These are phyloP conservation scores for Comarum palustre DNA, from an alignment of 306 rosid species.

Conservation along the genomic window DNA sequence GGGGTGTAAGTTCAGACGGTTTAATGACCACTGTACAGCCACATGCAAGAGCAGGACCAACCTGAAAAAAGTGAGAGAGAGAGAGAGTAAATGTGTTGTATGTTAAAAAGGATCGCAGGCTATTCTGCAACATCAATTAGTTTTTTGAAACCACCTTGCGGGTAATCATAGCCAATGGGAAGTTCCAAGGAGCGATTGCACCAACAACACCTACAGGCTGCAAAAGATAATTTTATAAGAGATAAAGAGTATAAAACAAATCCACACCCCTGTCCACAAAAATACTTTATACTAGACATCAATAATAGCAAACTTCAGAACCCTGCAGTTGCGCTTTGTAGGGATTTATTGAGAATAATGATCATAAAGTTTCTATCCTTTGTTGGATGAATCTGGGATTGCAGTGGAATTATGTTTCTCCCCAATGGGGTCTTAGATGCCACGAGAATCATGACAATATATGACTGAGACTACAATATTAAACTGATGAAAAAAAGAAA, in stretches of 20 bases:
- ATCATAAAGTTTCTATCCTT: background rate
- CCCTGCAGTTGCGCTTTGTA: slow-evolving; percentile 4
- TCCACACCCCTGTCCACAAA: slow-evolving; percentile 8
- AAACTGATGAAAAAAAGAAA: background rate
- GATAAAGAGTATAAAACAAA: background rate
- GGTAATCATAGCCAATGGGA: slow-evolving; percentile 96
- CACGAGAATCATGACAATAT: background rate
- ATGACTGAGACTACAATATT: background rate
- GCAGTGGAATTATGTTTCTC: background rate
- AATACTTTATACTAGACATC: background rate
- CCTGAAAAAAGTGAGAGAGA: slow-evolving; percentile 44
- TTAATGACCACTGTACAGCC: slow-evolving; percentile 94
- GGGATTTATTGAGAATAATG: background rate
- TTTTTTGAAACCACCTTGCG: slow-evolving; percentile 58
- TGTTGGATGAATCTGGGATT: slow-evolving; percentile 1
- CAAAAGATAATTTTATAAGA: slow-evolving; percentile 25
- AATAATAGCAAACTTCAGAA: background rate
- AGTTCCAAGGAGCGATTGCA: slow-evolving; percentile 92
- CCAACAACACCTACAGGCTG: slow-evolving; percentile 99
- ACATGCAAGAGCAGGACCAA: slow-evolving; percentile 98
- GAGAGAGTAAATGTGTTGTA: slow-evolving; percentile 2
- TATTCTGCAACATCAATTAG: slow-evolving; percentile 20
- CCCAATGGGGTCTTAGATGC: background rate
- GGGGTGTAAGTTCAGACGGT: slow-evolving; percentile 96
- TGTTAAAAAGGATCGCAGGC: slow-evolving; percentile 11